Conservation (phyloP, 2,329 filamentous ascomycete genomes). For the Cladosporium sp. region DNA sequence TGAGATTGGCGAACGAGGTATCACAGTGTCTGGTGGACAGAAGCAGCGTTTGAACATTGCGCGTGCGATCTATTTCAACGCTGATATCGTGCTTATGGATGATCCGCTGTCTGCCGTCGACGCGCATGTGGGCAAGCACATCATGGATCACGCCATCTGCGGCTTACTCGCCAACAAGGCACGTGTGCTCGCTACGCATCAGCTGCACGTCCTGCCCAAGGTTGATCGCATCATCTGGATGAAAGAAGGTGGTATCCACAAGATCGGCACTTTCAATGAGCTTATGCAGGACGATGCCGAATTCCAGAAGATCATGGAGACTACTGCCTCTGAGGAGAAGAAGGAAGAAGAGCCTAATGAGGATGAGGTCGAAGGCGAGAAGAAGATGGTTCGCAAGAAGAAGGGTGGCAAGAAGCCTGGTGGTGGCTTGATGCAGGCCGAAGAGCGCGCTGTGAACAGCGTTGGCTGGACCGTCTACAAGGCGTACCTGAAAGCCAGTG, state of each 20-base stretch:
- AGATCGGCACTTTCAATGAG: constrained; percentile 85
- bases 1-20: constrained; percentile 92
- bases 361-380: constrained; percentile 53
- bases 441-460: constrained; percentile 71
- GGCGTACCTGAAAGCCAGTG: constrained; percentile 75
- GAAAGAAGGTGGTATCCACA: constrained; percentile 80
- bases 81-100: constrained; percentile 65
- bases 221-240: constrained; percentile 95
- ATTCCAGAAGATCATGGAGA: constrained; percentile 82
- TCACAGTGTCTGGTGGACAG: constrained; percentile 92
- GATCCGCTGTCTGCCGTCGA: constrained; percentile 62
- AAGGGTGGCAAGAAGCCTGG: constrained; percentile 58
- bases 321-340: constrained; percentile 66
- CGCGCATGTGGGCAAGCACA: constrained; percentile 64
- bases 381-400: constrained; percentile 58
- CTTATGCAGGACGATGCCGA: constrained; percentile 76
- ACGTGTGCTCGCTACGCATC: constrained; percentile 88
- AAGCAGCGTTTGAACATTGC: constrained; percentile 96
- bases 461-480: constrained; percentile 80
- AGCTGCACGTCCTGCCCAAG: constrained; percentile 86
- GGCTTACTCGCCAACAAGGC: constrained; percentile 88
- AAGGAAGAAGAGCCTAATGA: constrained; percentile 52
- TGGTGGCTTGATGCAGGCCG: constrained; percentile 69
- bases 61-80: constrained; percentile 68
- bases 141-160: constrained; percentile 93